Evolutionary conservation across 2,329 filamentous ascomycete species (phyloP).

Genomic region (Myriangium duriaei): DNA sequence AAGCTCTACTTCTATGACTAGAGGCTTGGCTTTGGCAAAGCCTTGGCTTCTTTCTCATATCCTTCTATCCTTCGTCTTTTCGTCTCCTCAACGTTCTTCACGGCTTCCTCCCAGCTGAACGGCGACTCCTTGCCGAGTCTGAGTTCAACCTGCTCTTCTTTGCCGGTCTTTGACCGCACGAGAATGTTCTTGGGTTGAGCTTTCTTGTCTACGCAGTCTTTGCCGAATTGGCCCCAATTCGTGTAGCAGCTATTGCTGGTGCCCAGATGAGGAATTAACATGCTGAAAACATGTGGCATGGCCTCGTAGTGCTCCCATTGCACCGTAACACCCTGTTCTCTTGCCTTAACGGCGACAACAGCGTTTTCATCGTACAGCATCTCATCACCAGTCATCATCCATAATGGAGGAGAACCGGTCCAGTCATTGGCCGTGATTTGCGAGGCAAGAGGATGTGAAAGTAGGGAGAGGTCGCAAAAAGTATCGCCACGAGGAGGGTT

Average conservation of each 20-base stretch:
- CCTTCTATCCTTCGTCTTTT: slow-evolving; percentile 20
- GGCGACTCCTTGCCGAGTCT: slow-evolving; percentile 10
- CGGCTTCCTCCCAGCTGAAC: slow-evolving; percentile 12
- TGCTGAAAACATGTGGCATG: slow-evolving; percentile 61
- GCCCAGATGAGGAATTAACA: slow-evolving; percentile 28
- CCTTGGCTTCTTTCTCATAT: slow-evolving; percentile 22
- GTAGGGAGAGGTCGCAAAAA: slow-evolving; percentile 32
- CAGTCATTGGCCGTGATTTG: slow-evolving; percentile 47
- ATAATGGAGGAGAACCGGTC: slow-evolving; percentile 52
- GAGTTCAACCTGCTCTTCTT: slow-evolving; percentile 19
- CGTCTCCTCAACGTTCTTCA: slow-evolving; percentile 18
- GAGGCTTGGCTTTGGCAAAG: slow-evolving; percentile 21
- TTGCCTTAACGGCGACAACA: slow-evolving; percentile 46
- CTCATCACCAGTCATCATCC: slow-evolving; percentile 58
- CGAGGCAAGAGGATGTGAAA: slow-evolving; percentile 55
- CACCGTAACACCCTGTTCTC: slow-evolving; percentile 45
- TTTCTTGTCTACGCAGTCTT: slow-evolving; percentile 17
- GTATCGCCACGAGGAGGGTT: slow-evolving; percentile 34
- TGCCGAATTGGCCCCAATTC: slow-evolving; percentile 23
- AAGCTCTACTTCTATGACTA: slow-evolving; percentile 8
- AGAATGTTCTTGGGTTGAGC: slow-evolving; percentile 20
- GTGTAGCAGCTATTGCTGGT: slow-evolving; percentile 23
- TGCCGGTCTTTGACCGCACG: slow-evolving; percentile 20
- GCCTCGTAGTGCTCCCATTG: slow-evolving; percentile 62
- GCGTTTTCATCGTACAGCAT: slow-evolving; percentile 55